Conservation (phyloP, 768 basidiomycete genomes). For the Suillus bovinus region DNA sequence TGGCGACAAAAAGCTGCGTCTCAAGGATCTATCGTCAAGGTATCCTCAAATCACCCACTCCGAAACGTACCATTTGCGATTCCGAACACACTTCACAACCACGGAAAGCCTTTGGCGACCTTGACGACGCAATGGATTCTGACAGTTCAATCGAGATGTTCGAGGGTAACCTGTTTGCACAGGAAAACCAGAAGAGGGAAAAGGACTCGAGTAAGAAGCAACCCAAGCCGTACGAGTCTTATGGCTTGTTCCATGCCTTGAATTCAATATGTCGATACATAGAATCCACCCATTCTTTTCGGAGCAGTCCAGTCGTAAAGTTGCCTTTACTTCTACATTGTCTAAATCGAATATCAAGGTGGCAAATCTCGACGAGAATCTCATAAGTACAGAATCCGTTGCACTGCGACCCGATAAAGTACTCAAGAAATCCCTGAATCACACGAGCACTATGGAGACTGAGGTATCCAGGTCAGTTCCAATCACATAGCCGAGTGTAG, state of each 20-base stretch:
- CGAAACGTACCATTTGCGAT: neutral
- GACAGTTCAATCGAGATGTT: constrained; percentile 35
- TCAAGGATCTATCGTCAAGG: neutral
- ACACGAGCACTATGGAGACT: neutral
- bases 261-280: constrained; percentile 3
- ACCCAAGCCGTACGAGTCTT: constrained; percentile 10
- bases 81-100: neutral
- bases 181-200: constrained; percentile 17
- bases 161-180: constrained; percentile 20
- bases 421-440: neutral
- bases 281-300: constrained; percentile 24
- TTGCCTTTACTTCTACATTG: constrained; percentile 1
- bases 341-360: neutral
- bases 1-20: neutral
- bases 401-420: neutral
- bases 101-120: neutral
- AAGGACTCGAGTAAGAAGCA: constrained; percentile 18
- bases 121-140: constrained; percentile 19
- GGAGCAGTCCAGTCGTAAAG: constrained; percentile 7
- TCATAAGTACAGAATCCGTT: neutral
- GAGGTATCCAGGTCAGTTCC: constrained; percentile 1
- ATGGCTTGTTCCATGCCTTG: constrained; percentile 6
- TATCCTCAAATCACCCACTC: neutral
- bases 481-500: neutral
- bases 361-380: neutral